phyloP scores from a whole-genome alignment of 306 rosid species.

The Purshia tridentata region DNA sequence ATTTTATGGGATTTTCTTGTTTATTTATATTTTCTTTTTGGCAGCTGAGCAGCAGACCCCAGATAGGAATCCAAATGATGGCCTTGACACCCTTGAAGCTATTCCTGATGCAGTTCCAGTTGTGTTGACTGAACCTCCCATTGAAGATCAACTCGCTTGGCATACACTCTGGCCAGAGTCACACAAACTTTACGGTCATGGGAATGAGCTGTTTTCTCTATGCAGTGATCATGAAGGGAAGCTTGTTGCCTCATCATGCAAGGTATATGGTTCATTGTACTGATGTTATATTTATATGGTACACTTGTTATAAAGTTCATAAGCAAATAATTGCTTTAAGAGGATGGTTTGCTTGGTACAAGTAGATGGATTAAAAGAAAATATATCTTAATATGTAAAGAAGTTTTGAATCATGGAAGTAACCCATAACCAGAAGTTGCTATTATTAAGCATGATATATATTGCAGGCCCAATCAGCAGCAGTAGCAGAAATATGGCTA shows the following conservation, averaged over 20 bases:
- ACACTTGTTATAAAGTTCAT: constrained; percentile 10
- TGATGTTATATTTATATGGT: constrained; percentile 9
- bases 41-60: constrained; percentile 57
- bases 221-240: constrained; percentile 85
- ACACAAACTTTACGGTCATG: constrained; percentile 96
- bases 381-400: neutral
- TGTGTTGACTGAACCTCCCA: constrained; percentile 82
- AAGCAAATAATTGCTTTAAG: neutral
- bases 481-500: constrained; percentile 89
- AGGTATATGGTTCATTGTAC: constrained; percentile 50
- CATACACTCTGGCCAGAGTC: constrained; percentile 99
- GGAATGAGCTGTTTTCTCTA: constrained; percentile 84
- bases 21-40: neutral
- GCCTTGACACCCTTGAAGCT: constrained; percentile 75
- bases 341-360: neutral
- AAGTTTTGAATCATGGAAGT: neutral
- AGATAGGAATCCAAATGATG: constrained; percentile 55
- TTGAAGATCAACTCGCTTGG: constrained; percentile 97
- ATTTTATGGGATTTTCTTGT: constrained; percentile 18
- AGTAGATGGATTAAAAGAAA: neutral
- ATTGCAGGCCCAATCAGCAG: constrained; percentile 79
- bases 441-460: neutral
- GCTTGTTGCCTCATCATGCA: constrained; percentile 93
- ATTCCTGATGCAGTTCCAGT: constrained; percentile 90
- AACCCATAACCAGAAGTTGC: neutral